Percentiles rank a stretch among this genome's conserved stretches.
Evolutionary conservation across 164 flowering plant genomes (phyloP).

Genomic region (Sedum album): DNA sequence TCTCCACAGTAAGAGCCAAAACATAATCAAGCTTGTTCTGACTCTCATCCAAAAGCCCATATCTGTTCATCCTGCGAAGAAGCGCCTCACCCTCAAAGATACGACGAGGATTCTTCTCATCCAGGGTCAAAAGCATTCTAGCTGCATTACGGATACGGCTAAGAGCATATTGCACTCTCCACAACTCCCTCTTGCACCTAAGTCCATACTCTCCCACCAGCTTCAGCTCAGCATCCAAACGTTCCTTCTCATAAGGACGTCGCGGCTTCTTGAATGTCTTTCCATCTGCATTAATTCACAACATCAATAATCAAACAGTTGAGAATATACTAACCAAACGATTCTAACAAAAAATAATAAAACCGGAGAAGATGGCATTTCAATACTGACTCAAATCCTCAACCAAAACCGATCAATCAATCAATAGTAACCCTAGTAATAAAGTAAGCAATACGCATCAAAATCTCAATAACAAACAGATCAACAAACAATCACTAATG

Average conservation of each 20-base stretch:
- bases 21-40: slow-evolving; percentile 46
- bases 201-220: slow-evolving; percentile 36
- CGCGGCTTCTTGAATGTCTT: slow-evolving; percentile 37
- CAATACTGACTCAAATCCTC: too few relatives aligned
- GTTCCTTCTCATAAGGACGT: slow-evolving; percentile 37
- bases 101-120: slow-evolving; percentile 32
- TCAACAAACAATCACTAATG: too few relatives aligned
- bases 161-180: slow-evolving; percentile 35
- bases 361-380: too few relatives aligned
- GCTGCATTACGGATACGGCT: slow-evolving; percentile 33
- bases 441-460: too few relatives aligned
- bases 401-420: too few relatives aligned
- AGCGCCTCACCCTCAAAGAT: slow-evolving; percentile 34
- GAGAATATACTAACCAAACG: too few relatives aligned
- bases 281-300: slow-evolving; percentile 17
- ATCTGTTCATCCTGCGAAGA: slow-evolving; percentile 30
- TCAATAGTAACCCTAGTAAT: too few relatives aligned
- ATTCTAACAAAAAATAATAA: background rate
- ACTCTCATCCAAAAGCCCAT: slow-evolving; percentile 34
- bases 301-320: background rate
- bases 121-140: slow-evolving; percentile 27
- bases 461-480: too few relatives aligned
- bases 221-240: slow-evolving; percentile 33
- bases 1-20: slow-evolving; percentile 36
- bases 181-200: slow-evolving; percentile 32